A percentile compares a stretch with the other conserved stretches of the same genome.
These are phyloP conservation scores for Suillus sp. DNA, from an alignment of 768 basidiomycete genomes.

Conservation along the genomic window DNA sequence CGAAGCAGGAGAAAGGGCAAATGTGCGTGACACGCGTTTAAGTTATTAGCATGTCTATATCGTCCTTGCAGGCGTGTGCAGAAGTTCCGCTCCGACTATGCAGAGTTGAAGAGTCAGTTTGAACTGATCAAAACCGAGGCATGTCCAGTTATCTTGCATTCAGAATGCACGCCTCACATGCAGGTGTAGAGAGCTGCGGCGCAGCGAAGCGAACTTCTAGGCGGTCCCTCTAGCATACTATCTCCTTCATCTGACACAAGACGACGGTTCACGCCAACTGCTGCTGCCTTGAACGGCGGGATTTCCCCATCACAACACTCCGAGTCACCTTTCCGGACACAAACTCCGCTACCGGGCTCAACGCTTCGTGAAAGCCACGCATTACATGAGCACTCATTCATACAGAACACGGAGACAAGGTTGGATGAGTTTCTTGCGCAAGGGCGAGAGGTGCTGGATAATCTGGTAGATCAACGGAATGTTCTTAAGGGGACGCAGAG, in stretches of 20 bases:
- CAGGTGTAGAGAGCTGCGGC: constrained; percentile 54
- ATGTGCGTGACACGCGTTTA: constrained; percentile 54
- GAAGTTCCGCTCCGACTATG: constrained; percentile 87
- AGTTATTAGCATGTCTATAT: constrained; percentile 10
- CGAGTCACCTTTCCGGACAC: constrained; percentile 83
- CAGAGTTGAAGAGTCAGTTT: constrained; percentile 80
- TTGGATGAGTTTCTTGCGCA: constrained; percentile 93
- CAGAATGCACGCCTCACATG: constrained; percentile 1
- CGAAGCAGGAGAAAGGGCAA: constrained; percentile 95
- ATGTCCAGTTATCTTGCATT: not conserved
- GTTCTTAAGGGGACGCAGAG: constrained; percentile 95
- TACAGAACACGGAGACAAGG: constrained; percentile 77
- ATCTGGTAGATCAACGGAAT: constrained; percentile 88
- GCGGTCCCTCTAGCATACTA: constrained; percentile 40
- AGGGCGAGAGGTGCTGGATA: constrained; percentile 89
- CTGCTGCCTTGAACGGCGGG: constrained; percentile 38
- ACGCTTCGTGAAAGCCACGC: constrained; percentile 74
- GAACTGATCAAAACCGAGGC: constrained; percentile 71
- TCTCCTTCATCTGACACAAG: constrained; percentile 52
- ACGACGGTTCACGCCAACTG: constrained; percentile 54
- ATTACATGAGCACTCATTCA: constrained; percentile 85
- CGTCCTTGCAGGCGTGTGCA: constrained; percentile 77
- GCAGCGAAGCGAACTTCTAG: constrained; percentile 67
- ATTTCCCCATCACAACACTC: constrained; percentile 60
- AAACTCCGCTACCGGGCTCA: constrained; percentile 55